Percentiles rank a stretch among this genome's conserved stretches.
Conservation (phyloP, 129 eudicot species). For the Mikania micrantha region DNA sequence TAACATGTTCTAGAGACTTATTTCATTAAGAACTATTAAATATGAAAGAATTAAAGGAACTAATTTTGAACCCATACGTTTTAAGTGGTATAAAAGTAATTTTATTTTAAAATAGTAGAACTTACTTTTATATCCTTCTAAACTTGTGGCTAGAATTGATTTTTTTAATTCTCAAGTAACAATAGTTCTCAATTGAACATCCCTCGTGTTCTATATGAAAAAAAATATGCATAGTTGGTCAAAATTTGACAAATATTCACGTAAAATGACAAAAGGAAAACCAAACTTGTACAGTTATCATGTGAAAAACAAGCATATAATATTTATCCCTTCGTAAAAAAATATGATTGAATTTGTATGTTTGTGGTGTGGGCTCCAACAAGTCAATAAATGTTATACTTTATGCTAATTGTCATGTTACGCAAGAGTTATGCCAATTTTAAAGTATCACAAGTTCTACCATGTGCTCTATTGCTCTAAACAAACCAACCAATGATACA, state of each 20-base stretch:
- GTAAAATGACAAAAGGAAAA: slow-evolving; percentile 2
- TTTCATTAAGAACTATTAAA: no score
- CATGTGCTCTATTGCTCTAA: slow-evolving; percentile 10
- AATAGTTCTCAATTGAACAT: no score
- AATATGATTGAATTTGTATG: not conserved
- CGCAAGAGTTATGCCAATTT: slow-evolving; percentile 4
- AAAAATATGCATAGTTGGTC: slow-evolving; percentile 1
- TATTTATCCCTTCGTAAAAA: not conserved
- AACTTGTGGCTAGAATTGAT: no score
- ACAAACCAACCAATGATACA: no score
- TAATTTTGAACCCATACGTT: no score
- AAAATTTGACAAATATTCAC: slow-evolving; percentile 1
- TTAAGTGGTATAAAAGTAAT: no score
- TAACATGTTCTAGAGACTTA: no score
- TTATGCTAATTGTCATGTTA: slow-evolving; percentile 3
- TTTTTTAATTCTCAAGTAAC: no score
- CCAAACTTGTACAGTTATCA: not conserved
- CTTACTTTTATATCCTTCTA: no score
- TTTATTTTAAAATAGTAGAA: no score
- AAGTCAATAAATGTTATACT: not conserved
- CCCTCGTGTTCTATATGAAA: no score
- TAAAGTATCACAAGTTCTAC: slow-evolving; percentile 18
- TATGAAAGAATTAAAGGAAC: no score
- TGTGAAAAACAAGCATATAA: slow-evolving; percentile 7
- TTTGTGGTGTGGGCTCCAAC: not conserved